Conservation (phyloP, 768 basidiomycete species). For the Mycena olivaceomarginata region DNA sequence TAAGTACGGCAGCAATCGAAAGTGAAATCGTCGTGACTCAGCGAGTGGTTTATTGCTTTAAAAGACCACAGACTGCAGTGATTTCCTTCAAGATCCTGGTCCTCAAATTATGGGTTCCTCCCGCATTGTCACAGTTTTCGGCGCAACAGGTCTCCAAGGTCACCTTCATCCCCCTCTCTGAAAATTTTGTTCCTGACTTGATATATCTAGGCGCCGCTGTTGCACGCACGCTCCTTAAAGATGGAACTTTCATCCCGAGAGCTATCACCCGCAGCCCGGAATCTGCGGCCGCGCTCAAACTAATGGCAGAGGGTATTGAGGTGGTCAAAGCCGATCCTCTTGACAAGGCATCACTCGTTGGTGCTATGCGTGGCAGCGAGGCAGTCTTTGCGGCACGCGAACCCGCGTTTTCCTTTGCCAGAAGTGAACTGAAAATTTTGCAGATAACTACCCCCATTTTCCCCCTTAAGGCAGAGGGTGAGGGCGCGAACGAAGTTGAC, state of each 20-base stretch:
- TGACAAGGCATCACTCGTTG: constrained; percentile 52
- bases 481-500: constrained; percentile 27
- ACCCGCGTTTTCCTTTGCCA: too few relatives aligned
- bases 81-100: too few relatives aligned
- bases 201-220: constrained; percentile 50
- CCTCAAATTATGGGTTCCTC: not conserved
- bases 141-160: constrained; percentile 61
- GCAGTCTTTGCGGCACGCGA: constrained; percentile 55
- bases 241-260: constrained; percentile 57
- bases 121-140: constrained; percentile 54
- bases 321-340: constrained; percentile 45
- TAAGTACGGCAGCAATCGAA: too few relatives aligned
- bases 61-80: too few relatives aligned
- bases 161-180: not conserved
- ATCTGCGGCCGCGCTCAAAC: constrained; percentile 49
- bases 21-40: too few relatives aligned
- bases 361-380: constrained; percentile 52
- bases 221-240: constrained; percentile 52
- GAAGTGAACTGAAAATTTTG: too few relatives aligned
- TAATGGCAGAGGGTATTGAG: constrained; percentile 46
- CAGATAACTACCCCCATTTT: too few relatives aligned
- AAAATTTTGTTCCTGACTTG: not conserved
- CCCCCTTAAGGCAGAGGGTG: not conserved
- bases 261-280: constrained; percentile 55
- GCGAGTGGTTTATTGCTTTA: too few relatives aligned